A percentile compares a stretch with the other conserved stretches of the same genome.
Conservation (phyloP, 805 yeast genomes). For the Teunomyces pallodes region DNA sequence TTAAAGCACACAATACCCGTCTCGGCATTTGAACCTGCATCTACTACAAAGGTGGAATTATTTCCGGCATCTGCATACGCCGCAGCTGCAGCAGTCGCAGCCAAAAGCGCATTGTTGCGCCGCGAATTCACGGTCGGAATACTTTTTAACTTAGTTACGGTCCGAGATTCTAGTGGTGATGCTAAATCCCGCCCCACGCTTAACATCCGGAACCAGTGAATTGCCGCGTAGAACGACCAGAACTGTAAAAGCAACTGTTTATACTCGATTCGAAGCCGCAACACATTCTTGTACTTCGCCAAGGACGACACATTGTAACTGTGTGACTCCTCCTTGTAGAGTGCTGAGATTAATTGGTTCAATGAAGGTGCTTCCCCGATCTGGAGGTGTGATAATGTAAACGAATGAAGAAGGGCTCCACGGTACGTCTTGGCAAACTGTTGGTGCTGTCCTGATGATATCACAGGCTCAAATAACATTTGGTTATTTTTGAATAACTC, state of each 20-base stretch:
- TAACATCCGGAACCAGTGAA: slow-evolving; percentile 37
- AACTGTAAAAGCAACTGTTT: slow-evolving; percentile 37
- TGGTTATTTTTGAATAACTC: slow-evolving; percentile 23
- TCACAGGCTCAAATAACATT: slow-evolving; percentile 39
- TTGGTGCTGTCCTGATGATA: slow-evolving; percentile 12
- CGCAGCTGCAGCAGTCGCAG: slow-evolving; percentile 21
- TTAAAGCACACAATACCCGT: not conserved
- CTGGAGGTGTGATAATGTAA: slow-evolving; percentile 29
- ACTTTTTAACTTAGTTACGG: slow-evolving; percentile 22
- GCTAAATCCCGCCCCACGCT: slow-evolving; percentile 35
- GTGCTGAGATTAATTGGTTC: slow-evolving; percentile 20
- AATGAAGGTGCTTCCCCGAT: slow-evolving; percentile 39
- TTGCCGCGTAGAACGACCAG: slow-evolving; percentile 41
- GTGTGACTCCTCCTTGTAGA: slow-evolving; percentile 21
- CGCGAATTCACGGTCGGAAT: slow-evolving; percentile 20
- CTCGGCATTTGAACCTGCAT: not conserved
- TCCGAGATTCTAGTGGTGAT: slow-evolving; percentile 26
- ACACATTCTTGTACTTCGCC: slow-evolving; percentile 30
- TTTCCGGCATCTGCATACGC: not conserved
- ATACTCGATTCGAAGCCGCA: slow-evolving; percentile 39
- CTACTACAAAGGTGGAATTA: not conserved
- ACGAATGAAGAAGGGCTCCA: slow-evolving; percentile 23
- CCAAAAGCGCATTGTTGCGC: slow-evolving; percentile 22
- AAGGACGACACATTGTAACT: slow-evolving; percentile 16
- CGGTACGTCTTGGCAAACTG: slow-evolving; percentile 18